These are phyloP conservation scores for Ganoderma leucocontextum DNA, from an alignment of 1,284 basidiomycete genomes.

Conservation along the genomic window DNA sequence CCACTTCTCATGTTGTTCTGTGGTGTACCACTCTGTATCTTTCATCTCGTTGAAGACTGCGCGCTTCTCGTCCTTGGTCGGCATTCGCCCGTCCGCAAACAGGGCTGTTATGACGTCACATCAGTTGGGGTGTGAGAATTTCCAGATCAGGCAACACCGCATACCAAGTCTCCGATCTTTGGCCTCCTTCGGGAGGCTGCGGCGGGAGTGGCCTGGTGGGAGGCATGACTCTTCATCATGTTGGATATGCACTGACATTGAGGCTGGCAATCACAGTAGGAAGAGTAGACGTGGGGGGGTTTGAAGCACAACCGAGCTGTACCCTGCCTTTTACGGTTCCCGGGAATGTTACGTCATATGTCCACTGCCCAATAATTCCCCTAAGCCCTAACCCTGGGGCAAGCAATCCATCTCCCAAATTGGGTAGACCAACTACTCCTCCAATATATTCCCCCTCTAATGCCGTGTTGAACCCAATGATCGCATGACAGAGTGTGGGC, in stretches of 20 bases:
- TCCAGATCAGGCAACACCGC: neutral
- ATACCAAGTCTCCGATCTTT: neutral
- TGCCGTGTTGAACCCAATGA: too few species aligned
- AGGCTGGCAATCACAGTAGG: neutral
- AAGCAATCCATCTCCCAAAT: neutral
- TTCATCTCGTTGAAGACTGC: neutral
- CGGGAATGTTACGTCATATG: neutral
- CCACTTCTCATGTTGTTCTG: neutral
- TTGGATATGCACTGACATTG: neutral
- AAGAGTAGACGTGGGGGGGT: neutral
- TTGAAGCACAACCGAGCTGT: neutral
- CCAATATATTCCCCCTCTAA: too few species aligned
- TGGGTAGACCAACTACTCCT: neutral
- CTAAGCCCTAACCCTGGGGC: neutral
- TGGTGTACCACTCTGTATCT: neutral
- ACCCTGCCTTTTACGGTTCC: neutral
- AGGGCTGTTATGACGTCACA: neutral
- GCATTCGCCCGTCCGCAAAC: neutral
- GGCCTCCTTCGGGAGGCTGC: neutral
- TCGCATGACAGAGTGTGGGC: too few species aligned
- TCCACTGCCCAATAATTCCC: neutral
- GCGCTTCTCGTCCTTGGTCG: neutral
- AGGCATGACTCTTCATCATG: neutral
- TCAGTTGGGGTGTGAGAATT: neutral
- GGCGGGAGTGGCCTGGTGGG: neutral